Conservation (phyloP, 2,329 filamentous ascomycete genomes). For the Penicillium expansum region DNA sequence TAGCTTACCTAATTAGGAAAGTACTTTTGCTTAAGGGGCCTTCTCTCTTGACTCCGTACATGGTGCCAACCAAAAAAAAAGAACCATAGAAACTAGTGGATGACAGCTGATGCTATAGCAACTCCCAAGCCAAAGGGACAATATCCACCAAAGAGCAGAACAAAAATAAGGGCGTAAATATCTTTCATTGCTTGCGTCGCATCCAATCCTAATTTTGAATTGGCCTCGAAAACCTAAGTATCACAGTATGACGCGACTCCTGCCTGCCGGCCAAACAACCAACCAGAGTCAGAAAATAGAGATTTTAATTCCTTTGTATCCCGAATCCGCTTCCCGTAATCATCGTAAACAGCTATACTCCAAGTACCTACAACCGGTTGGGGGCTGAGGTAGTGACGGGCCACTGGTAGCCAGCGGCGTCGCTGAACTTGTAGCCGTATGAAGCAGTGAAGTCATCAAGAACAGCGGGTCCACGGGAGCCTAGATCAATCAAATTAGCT, state of each 20-base stretch:
- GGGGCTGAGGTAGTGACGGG: conserved; percentile 67
- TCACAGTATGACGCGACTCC: conserved; percentile 15
- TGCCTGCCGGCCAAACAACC: conserved; percentile 6
- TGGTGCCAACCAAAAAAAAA: no score
- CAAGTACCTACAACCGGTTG: conserved; percentile 70
- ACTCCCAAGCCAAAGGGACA: background rate
- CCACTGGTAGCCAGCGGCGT: conserved; percentile 95
- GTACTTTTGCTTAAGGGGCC: background rate
- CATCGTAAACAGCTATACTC: conserved; percentile 23
- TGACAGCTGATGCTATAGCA: background rate
- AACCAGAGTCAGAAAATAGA: conserved; percentile 14
- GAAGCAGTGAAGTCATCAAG: conserved; percentile 97
- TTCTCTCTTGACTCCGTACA: no score
- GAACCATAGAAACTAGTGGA: no score
- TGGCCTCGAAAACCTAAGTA: conserved; percentile 6
- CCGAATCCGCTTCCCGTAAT: conserved; percentile 23
- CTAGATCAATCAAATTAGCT: conserved; percentile 47
- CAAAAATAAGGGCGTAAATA: conserved; percentile 8
- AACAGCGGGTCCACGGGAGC: conserved; percentile 92
- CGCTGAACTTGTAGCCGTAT: conserved; percentile 98
- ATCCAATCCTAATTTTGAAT: conserved; percentile 11
- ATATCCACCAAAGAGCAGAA: background rate
- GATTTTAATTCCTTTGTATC: conserved; percentile 26
- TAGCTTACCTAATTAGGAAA: background rate
- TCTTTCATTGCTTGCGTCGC: conserved; percentile 17